A percentile compares a stretch with the other conserved stretches of the same genome.
phyloP scores from a whole-genome alignment of 202 grass and related monocot genomes.

The Zizania palustris region DNA sequence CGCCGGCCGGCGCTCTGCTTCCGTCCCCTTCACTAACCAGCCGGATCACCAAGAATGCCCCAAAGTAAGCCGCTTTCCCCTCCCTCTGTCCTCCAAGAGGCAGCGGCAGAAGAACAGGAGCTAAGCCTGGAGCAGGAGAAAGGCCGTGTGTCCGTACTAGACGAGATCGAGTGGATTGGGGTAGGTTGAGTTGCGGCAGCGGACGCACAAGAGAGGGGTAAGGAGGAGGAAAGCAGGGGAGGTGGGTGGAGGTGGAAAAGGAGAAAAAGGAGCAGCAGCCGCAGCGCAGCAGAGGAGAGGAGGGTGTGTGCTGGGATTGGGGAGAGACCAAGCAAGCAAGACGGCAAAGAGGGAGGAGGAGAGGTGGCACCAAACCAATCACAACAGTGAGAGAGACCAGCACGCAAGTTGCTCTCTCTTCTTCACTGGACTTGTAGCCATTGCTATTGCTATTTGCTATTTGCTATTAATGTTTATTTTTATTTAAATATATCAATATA shows the following conservation, averaged over 20 bases:
- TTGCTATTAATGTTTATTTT: too few species aligned
- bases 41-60: too few species aligned
- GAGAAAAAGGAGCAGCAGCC: slow-evolving; percentile 34
- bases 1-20: too few species aligned
- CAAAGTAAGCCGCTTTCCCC: too few species aligned
- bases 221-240: slow-evolving; percentile 39
- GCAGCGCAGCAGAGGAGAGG: slow-evolving; percentile 9
- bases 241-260: slow-evolving; percentile 49
- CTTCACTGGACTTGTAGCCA: neutral
- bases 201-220: slow-evolving; percentile 15
- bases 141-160: too few species aligned
- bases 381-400: slow-evolving; percentile 56
- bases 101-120: neutral
- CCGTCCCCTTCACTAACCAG: too few species aligned
- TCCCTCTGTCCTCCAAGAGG: too few species aligned
- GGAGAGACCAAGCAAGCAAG: neutral
- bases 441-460: too few species aligned
- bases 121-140: slow-evolving; percentile 8
- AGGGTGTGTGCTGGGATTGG: neutral
- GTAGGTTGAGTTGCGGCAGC: slow-evolving; percentile 45
- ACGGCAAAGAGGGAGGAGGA: neutral
- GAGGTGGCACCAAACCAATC: slow-evolving; percentile 56
- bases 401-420: slow-evolving; percentile 68
- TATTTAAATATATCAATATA: too few species aligned
- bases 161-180: neutral